phyloP scores from a whole-genome alignment of 2,329 filamentous ascomycete genomes.

The Atkinsonella texensis region DNA sequence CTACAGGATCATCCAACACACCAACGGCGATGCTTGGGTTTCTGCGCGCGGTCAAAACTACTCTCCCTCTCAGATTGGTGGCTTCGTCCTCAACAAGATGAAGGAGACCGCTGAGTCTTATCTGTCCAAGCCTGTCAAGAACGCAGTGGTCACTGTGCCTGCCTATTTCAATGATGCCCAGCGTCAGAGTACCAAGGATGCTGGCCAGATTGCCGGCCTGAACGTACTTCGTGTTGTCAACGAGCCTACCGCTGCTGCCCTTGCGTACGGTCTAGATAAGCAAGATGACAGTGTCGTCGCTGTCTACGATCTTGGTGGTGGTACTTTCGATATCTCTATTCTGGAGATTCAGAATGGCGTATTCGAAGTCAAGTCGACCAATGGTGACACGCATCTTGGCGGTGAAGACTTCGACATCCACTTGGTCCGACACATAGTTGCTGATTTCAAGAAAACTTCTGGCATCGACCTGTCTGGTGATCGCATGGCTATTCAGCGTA shows the following conservation, averaged over 20 bases:
- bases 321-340: slow-evolving; percentile 98
- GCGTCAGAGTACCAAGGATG: slow-evolving; percentile 96
- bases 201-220: slow-evolving; percentile 88
- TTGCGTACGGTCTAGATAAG: slow-evolving; percentile 95
- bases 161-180: slow-evolving; percentile 99
- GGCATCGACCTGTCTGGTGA: slow-evolving; percentile 81
- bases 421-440: slow-evolving; percentile 84
- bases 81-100: slow-evolving; percentile 96
- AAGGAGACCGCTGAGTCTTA: slow-evolving; percentile 96
- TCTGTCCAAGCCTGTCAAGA: slow-evolving; percentile 81
- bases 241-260: slow-evolving; percentile 90
- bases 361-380: slow-evolving; percentile 98
- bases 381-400: slow-evolving; percentile 96
- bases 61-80: slow-evolving; percentile 96
- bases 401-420: slow-evolving; percentile 97
- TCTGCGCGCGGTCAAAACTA: slow-evolving; percentile 89
- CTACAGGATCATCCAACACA: slow-evolving; percentile 97
- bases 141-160: slow-evolving; percentile 91
- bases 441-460: slow-evolving; percentile 94
- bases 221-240: slow-evolving; percentile 97
- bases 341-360: slow-evolving; percentile 96
- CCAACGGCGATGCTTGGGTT: slow-evolving; percentile 93
- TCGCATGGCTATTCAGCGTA: slow-evolving; percentile 98
- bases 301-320: slow-evolving; percentile 96
- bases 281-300: slow-evolving; percentile 80